phyloP scores from a whole-genome alignment of 2,329 filamentous ascomycete genomes.

The Sporothrix dimorphospora region DNA sequence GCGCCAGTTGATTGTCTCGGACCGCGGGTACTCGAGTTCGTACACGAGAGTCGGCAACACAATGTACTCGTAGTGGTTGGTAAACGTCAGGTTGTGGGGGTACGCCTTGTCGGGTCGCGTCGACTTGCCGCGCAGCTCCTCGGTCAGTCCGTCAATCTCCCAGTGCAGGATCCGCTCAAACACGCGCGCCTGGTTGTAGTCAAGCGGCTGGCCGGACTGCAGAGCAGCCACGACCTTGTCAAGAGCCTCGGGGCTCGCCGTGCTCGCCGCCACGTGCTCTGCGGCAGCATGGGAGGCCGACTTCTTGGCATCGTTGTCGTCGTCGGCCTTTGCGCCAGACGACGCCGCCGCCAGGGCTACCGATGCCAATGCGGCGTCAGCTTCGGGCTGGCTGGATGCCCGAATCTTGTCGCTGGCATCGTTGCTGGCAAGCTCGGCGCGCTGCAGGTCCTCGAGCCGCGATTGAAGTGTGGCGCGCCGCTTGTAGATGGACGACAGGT shows the following conservation, averaged over 20 bases:
- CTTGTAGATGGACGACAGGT: conserved; percentile 65
- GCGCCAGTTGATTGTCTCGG: conserved; percentile 69
- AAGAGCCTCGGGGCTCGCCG: conserved; percentile 42
- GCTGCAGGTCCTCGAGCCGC: conserved; percentile 45
- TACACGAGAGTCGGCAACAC: conserved; percentile 77
- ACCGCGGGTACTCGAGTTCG: conserved; percentile 75
- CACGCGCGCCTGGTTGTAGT: conserved; percentile 62
- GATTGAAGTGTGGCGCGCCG: conserved; percentile 49
- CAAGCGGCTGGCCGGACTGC: conserved; percentile 61
- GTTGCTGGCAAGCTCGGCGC: neutral
- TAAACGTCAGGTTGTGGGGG: conserved; percentile 67
- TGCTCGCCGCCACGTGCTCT: neutral
- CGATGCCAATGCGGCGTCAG: conserved; percentile 40
- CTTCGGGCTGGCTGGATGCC: conserved; percentile 40
- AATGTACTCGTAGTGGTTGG: conserved; percentile 72
- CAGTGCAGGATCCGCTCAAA: conserved; percentile 68
- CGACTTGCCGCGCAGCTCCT: conserved; percentile 67
- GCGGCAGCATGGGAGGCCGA: neutral
- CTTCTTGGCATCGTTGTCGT: neutral
- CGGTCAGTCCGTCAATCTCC: conserved; percentile 66
- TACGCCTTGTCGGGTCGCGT: conserved; percentile 57
- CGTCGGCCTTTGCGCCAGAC: neutral
- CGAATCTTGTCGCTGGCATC: neutral
- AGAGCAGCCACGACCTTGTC: conserved; percentile 65
- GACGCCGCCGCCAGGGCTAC: conserved; percentile 38